These are phyloP conservation scores for Vanrija sp. DNA, from an alignment of 1,284 basidiomycete species.

Conservation along the genomic window DNA sequence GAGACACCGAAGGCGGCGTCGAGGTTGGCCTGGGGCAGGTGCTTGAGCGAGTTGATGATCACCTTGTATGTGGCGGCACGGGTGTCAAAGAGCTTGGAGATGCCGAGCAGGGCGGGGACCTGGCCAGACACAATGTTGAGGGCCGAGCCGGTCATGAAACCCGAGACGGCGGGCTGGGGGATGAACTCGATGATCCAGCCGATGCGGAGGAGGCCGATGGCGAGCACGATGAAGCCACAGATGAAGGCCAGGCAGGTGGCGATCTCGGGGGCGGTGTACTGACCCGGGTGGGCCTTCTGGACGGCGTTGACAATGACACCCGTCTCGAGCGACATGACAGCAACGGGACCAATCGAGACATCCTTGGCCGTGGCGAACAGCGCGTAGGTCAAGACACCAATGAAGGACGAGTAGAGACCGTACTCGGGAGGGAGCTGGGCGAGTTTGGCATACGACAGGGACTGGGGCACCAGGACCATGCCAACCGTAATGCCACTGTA, in stretches of 20 bases:
- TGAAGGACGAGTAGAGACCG: conserved; percentile 92
- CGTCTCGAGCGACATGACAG: conserved; percentile 89
- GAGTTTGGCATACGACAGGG: conserved; percentile 62
- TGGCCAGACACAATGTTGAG: conserved; percentile 83
- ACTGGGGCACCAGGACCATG: conserved; percentile 82
- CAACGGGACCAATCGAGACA: conserved; percentile 91
- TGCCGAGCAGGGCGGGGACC: conserved; percentile 79
- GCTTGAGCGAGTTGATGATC: conserved; percentile 90
- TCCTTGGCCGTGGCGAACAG: conserved; percentile 80
- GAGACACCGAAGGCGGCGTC: conserved; percentile 88
- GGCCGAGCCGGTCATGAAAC: conserved; percentile 77
- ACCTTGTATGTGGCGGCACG: conserved; percentile 79
- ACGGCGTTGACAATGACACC: conserved; percentile 73
- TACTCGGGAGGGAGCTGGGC: conserved; percentile 82
- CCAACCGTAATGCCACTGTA: conserved; percentile 72
- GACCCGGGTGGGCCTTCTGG: conserved; percentile 47
- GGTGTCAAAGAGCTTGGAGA: conserved; percentile 68
- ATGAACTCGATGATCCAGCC: conserved; percentile 96
- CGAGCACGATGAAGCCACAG: conserved; percentile 88
- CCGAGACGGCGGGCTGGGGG: conserved; percentile 74
- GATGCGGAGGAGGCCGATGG: conserved; percentile 82
- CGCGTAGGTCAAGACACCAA: conserved; percentile 57
- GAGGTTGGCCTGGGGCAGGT: conserved; percentile 60
- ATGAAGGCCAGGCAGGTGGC: conserved; percentile 83
- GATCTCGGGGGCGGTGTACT: conserved; percentile 67